These are phyloP conservation scores for Pseudofabraea citricarpa DNA, from an alignment of 2,329 filamentous ascomycete species.

Conservation along the genomic window DNA sequence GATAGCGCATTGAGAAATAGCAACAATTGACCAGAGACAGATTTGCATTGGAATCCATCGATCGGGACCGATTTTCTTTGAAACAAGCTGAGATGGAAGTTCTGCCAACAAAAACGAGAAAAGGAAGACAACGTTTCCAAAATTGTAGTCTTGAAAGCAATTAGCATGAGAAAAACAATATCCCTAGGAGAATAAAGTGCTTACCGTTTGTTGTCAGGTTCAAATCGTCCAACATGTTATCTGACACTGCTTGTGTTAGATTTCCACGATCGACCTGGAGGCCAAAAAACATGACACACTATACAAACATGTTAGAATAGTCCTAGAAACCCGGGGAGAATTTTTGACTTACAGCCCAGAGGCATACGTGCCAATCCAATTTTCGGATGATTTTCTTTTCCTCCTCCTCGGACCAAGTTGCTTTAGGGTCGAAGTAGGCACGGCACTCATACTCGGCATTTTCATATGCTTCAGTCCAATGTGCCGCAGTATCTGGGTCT, in stretches of 20 bases:
- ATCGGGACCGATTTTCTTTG: slow-evolving; percentile 47
- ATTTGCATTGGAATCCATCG: slow-evolving; percentile 46
- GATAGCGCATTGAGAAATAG: neutral
- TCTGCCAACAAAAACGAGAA: slow-evolving; percentile 50
- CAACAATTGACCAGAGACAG: slow-evolving; percentile 39
- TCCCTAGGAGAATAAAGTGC: neutral
- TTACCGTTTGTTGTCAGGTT: slow-evolving; percentile 7
- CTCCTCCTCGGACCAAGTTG: slow-evolving; percentile 11
- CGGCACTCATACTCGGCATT: slow-evolving; percentile 13
- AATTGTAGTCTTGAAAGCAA: slow-evolving; percentile 33
- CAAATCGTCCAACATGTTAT: slow-evolving; percentile 53
- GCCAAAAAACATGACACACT: slow-evolving; percentile 52
- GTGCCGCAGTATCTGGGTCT: slow-evolving; percentile 4
- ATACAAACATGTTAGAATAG: neutral
- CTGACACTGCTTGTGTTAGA: slow-evolving; percentile 51
- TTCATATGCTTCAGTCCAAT: slow-evolving; percentile 10
- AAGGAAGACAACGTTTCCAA: slow-evolving; percentile 48
- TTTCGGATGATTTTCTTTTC: slow-evolving; percentile 11
- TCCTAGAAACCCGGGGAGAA: neutral
- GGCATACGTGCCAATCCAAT: neutral
- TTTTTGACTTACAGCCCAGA: neutral
- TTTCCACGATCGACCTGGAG: slow-evolving; percentile 58
- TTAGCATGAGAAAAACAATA: neutral
- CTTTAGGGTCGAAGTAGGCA: slow-evolving; percentile 11
- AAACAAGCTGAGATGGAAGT: slow-evolving; percentile 54